Conservation (phyloP, 2,329 filamentous ascomycete species). For the Emergomyces orientalis region DNA sequence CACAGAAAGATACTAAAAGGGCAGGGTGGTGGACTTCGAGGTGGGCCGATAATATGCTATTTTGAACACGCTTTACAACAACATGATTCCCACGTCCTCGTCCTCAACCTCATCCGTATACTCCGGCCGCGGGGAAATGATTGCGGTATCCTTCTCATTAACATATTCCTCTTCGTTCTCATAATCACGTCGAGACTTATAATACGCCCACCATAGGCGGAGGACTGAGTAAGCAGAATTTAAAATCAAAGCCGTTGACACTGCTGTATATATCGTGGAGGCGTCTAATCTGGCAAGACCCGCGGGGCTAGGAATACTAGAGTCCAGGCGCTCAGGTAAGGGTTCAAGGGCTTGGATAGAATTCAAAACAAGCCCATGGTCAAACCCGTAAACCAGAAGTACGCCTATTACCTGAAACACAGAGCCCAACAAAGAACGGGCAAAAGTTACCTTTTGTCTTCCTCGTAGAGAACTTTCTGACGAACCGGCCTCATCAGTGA, state of each 20-base stretch:
- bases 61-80: background rate
- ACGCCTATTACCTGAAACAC: background rate
- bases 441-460: background rate
- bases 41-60: background rate
- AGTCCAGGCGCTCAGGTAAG: background rate
- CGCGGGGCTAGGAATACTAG: background rate
- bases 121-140: background rate
- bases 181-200: background rate
- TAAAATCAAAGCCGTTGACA: slow-evolving; percentile 4
- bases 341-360: background rate
- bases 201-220: slow-evolving; percentile 2
- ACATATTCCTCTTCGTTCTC: background rate
- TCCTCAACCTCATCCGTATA: background rate
- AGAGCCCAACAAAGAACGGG: slow-evolving; percentile 4
- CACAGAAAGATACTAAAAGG: background rate
- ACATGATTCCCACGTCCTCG: background rate
- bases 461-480: background rate
- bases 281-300: background rate
- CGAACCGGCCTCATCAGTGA: background rate
- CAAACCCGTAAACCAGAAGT: background rate
- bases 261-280: background rate
- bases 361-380: background rate
- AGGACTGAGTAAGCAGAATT: slow-evolving; percentile 4
- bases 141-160: background rate
- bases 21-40: background rate